phyloP scores from a whole-genome alignment of 139 green algal species.

The Picochlorum costavermella region DNA sequence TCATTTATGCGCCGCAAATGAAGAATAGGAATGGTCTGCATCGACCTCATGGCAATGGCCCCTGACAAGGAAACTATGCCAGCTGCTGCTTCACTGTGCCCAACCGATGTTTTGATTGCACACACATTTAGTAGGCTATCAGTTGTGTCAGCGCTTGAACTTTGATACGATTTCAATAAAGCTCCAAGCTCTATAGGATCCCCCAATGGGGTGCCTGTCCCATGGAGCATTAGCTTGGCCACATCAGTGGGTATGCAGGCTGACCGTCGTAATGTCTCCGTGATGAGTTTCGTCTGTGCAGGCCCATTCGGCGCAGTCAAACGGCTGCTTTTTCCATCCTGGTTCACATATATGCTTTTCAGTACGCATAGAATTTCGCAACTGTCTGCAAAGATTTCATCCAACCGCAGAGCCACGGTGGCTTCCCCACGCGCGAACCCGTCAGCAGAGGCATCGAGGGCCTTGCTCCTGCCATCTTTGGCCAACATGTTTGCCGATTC shows the following conservation, averaged over 20 bases:
- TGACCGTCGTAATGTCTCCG: conserved; percentile 29
- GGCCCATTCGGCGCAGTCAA: conserved; percentile 42
- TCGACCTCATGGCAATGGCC: too few species aligned
- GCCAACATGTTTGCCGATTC: conserved; percentile 13
- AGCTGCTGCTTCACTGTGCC: conserved; percentile 66
- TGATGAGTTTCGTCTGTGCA: conserved; percentile 45
- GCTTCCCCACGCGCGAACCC: conserved; percentile 71
- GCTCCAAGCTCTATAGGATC: conserved; percentile 52
- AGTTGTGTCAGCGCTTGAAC: conserved; percentile 4
- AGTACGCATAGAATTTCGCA: conserved; percentile 3
- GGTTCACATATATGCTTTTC: conserved; percentile 27
- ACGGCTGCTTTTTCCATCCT: conserved; percentile 36
- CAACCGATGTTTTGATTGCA: conserved; percentile 54
- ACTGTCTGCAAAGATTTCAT: not conserved
- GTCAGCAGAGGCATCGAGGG: conserved; percentile 67
- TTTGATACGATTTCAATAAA: conserved; percentile 5
- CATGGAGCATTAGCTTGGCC: conserved; percentile 42
- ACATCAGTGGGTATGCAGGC: conserved; percentile 8
- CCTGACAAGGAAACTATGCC: conserved; percentile 31
- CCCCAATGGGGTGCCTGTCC: conserved; percentile 43
- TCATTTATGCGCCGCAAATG: too few species aligned
- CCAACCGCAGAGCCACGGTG: conserved; percentile 16
- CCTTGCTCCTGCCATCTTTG: conserved; percentile 75
- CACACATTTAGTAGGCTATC: conserved; percentile 34
- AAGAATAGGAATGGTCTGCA: too few species aligned